phyloP scores from a whole-genome alignment of 805 yeast genomes.

The Metschnikowia santaceciliae region DNA sequence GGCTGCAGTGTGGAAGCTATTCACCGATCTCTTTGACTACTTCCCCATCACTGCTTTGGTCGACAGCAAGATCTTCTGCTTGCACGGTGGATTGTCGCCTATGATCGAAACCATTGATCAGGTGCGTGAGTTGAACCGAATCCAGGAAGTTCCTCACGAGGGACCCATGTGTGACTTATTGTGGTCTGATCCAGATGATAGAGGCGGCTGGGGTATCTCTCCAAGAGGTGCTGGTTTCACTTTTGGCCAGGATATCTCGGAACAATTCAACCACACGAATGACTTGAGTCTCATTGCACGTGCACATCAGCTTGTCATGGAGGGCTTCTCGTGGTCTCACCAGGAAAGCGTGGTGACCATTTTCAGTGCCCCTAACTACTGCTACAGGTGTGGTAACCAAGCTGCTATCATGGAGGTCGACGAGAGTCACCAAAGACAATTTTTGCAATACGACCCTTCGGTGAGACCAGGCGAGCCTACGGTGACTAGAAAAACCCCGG shows the following conservation, averaged over 20 bases:
- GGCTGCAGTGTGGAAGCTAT: slow-evolving; percentile 90
- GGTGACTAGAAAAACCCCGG: slow-evolving; percentile 95
- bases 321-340: slow-evolving; percentile 93
- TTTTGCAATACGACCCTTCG: slow-evolving; percentile 92
- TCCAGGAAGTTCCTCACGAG: slow-evolving; percentile 96
- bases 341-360: slow-evolving; percentile 92
- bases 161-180: slow-evolving; percentile 96
- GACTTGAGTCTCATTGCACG: slow-evolving; percentile 82
- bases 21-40: slow-evolving; percentile 87
- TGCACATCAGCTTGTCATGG: slow-evolving; percentile 98
- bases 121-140: slow-evolving; percentile 83
- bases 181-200: slow-evolving; percentile 97
- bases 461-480: slow-evolving; percentile 98
- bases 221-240: slow-evolving; percentile 99
- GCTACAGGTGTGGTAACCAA: slow-evolving; percentile 97
- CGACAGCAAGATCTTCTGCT: slow-evolving; percentile 84
- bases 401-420: slow-evolving; percentile 98
- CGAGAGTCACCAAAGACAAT: slow-evolving; percentile 86
- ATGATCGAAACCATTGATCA: slow-evolving; percentile 92
- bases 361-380: slow-evolving; percentile 92
- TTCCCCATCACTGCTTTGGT: slow-evolving; percentile 92
- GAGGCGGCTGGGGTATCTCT: slow-evolving; percentile 97
- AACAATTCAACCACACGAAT: slow-evolving; percentile 89
- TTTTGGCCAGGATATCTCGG: slow-evolving; percentile 92
- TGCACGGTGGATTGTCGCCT: slow-evolving; percentile 94